Evolutionary conservation across 140 eudicot species (phyloP).

Genomic region (Anethum foeniculum): DNA sequence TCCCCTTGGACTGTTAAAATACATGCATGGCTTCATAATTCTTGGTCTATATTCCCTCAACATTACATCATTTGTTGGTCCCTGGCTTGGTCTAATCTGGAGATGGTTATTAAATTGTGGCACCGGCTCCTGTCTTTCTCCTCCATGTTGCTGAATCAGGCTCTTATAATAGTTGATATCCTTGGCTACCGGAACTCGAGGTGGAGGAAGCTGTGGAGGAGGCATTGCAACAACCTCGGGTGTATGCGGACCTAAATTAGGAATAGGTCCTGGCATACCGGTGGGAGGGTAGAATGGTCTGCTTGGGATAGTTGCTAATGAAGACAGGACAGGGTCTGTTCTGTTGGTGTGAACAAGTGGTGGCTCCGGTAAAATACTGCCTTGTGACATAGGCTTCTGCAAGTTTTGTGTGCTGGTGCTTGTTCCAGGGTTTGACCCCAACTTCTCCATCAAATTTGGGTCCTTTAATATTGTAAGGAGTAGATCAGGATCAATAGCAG

Average conservation of each 20-base stretch:
- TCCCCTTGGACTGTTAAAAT: conserved; percentile 63
- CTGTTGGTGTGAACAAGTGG: conserved; percentile 23
- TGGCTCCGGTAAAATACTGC: conserved; percentile 25
- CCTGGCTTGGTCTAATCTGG: conserved; percentile 10
- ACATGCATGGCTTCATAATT: conserved; percentile 65
- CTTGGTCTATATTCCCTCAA: conserved; percentile 42
- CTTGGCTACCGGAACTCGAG: conserved; percentile 31
- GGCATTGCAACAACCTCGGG: conserved; percentile 21
- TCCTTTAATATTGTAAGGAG: conserved; percentile 60
- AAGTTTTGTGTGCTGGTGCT: conserved; percentile 4
- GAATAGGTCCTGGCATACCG: conserved; percentile 25
- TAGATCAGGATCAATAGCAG: conserved; percentile 54
- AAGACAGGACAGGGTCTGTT: conserved; percentile 27
- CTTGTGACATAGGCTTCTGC: conserved; percentile 18
- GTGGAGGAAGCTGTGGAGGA: conserved; percentile 13
- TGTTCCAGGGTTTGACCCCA: conserved; percentile 40
- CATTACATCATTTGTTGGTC: conserved; percentile 15
- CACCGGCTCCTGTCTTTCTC: conserved; percentile 38
- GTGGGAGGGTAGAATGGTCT: conserved; percentile 35
- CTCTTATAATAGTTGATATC: conserved; percentile 81
- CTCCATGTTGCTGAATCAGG: conserved; percentile 92
- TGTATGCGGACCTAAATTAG: conserved; percentile 30
- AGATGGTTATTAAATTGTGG: conserved; percentile 19
- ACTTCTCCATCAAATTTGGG: conserved; percentile 57
- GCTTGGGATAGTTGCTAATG: conserved; percentile 30